phyloP scores from a whole-genome alignment of 805 yeast genomes.

The Starmerella bombicola region DNA sequence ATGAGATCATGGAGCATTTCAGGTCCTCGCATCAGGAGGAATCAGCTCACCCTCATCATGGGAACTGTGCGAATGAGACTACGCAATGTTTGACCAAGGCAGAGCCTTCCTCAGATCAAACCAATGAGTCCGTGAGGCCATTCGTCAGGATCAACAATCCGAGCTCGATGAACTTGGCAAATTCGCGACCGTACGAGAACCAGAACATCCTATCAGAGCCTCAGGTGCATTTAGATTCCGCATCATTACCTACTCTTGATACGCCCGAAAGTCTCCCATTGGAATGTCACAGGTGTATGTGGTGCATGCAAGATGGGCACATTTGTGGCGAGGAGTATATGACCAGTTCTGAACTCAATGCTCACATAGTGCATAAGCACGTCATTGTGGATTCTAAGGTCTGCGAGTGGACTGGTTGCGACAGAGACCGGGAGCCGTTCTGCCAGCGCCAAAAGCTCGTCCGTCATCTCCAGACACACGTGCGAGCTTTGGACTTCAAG shows the following conservation, averaged over 20 bases:
- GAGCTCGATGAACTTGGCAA: not conserved
- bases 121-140: not conserved
- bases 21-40: conserved; percentile 23
- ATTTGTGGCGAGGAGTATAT: conserved; percentile 42
- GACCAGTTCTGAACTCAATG: conserved; percentile 49
- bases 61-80: conserved; percentile 6
- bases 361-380: conserved; percentile 58
- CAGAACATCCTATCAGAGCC: not conserved
- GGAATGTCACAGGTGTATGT: conserved; percentile 14
- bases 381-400: conserved; percentile 56
- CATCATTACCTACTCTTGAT: conserved; percentile 11
- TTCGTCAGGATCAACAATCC: not conserved
- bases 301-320: conserved; percentile 19
- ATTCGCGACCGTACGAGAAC: not conserved
- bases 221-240: conserved; percentile 5
- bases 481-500: conserved; percentile 65
- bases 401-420: conserved; percentile 74
- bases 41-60: conserved; percentile 22
- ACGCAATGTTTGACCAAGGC: not conserved
- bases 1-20: conserved; percentile 23
- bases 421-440: conserved; percentile 48
- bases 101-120: too few relatives aligned
- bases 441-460: conserved; percentile 73
- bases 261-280: conserved; percentile 5
- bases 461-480: conserved; percentile 80